phyloP scores from a whole-genome alignment of 352 stramenopile genomes.

The Pythium aquatile region DNA sequence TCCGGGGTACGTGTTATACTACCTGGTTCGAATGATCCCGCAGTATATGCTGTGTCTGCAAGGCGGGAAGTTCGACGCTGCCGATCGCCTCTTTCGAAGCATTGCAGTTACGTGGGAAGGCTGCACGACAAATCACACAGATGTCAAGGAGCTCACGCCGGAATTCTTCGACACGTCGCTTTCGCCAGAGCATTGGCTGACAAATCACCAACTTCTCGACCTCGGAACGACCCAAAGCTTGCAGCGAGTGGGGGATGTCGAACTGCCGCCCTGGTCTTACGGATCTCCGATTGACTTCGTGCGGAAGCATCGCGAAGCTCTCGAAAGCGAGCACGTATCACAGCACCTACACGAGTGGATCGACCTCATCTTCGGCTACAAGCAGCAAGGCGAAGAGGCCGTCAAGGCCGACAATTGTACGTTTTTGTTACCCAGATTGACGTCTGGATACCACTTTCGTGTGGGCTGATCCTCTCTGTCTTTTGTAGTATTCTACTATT shows the following conservation, averaged over 20 bases:
- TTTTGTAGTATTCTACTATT: constrained; percentile 87
- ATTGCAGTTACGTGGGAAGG: constrained; percentile 91
- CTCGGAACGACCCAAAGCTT: constrained; percentile 90
- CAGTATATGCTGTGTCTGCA: constrained; percentile 96
- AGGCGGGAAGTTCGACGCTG: constrained; percentile 96
- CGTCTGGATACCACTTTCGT: too few species aligned
- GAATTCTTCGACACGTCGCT: constrained; percentile 95
- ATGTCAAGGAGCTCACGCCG: constrained; percentile 99
- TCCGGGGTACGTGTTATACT: constrained; percentile 97
- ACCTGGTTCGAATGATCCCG: constrained; percentile 94
- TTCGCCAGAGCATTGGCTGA: constrained; percentile 84
- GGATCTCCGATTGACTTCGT: constrained; percentile 89
- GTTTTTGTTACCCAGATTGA: too few species aligned
- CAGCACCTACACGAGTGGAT: constrained; percentile 97
- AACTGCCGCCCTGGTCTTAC: constrained; percentile 84
- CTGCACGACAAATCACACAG: constrained; percentile 75
- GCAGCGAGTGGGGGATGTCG: constrained; percentile 86
- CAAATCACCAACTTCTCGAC: constrained; percentile 94
- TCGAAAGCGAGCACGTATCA: constrained; percentile 97
- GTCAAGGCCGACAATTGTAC: constrained; percentile 77
- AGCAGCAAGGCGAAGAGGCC: constrained; percentile 93
- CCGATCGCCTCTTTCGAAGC: constrained; percentile 96
- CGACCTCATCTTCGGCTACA: constrained; percentile 98
- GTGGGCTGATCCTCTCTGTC: too few species aligned
- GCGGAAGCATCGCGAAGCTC: constrained; percentile 90